Conservation (phyloP, 1,284 basidiomycete genomes). For the Tilletia indica region DNA sequence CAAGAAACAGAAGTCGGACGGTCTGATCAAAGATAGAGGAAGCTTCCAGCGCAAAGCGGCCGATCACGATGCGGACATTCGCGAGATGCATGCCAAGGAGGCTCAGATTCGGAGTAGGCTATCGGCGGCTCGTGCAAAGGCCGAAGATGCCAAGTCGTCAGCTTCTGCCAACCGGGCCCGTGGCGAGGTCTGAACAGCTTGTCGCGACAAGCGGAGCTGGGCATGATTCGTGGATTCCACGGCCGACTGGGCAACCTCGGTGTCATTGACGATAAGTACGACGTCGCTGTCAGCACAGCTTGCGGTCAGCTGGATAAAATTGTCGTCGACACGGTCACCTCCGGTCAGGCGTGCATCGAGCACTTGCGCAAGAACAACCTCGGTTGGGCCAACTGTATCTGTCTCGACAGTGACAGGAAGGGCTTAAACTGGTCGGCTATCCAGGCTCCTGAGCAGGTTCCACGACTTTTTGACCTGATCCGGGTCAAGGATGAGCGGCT, state of each 20-base stretch:
- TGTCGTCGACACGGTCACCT: slow-evolving; percentile 73
- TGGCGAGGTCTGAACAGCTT: slow-evolving; percentile 77
- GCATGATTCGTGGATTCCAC: slow-evolving; percentile 59
- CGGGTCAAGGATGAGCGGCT: slow-evolving; percentile 81
- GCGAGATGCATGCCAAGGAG: slow-evolving; percentile 57
- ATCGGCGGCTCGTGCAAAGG: slow-evolving; percentile 69
- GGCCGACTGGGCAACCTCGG: slow-evolving; percentile 91
- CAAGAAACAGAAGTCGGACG: slow-evolving; percentile 60
- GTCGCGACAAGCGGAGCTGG: slow-evolving; percentile 52
- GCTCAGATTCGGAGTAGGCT: slow-evolving; percentile 62
- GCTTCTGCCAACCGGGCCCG: slow-evolving; percentile 83
- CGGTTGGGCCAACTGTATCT: slow-evolving; percentile 88
- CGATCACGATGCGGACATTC: slow-evolving; percentile 45
- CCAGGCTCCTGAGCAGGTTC: slow-evolving; percentile 79
- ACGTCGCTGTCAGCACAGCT: slow-evolving; percentile 92
- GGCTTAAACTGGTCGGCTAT: slow-evolving; percentile 21
- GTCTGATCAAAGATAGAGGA: slow-evolving; percentile 63
- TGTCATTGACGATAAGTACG: slow-evolving; percentile 92
- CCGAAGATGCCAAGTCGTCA: slow-evolving; percentile 81
- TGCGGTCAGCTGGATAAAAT: slow-evolving; percentile 79
- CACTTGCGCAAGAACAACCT: slow-evolving; percentile 58
- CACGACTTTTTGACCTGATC: slow-evolving; percentile 90
- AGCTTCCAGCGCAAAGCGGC: slow-evolving; percentile 63
- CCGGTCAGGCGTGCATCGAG: slow-evolving; percentile 54
- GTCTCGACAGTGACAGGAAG: slow-evolving; percentile 75